Evolutionary conservation across 179 eudicot species (phyloP).

Genomic region (Camellia oleifera): DNA sequence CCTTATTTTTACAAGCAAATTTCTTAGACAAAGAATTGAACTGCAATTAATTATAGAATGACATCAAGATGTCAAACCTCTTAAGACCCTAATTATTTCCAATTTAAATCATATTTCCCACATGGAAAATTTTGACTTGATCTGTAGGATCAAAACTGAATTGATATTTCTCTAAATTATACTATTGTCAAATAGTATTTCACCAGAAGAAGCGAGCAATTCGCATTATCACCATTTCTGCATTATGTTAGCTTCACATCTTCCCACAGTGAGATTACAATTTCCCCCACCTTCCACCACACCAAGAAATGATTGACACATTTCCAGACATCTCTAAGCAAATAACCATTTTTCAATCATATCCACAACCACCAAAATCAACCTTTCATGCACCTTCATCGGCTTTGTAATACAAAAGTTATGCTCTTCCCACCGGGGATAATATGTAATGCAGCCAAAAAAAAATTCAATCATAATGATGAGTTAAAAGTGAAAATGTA

Average conservation of each 20-base stretch:
- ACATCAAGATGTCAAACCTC: neutral
- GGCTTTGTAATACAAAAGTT: neutral
- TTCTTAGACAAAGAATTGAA: neutral
- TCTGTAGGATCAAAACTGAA: neutral
- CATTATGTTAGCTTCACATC: neutral
- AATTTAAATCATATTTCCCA: neutral
- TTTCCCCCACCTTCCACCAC: neutral
- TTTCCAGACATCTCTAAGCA: constrained; percentile 1
- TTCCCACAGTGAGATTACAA: neutral
- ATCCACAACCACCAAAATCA: neutral
- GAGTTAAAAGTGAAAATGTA: neutral
- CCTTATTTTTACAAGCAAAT: neutral
- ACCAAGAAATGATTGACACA: neutral
- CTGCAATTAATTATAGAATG: neutral
- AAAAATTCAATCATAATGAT: neutral
- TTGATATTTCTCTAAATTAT: neutral
- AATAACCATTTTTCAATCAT: neutral
- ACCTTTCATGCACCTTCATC: neutral
- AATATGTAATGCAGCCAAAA: constrained; percentile 6
- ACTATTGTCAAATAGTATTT: neutral
- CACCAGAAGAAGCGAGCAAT: neutral
- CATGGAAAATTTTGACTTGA: neutral
- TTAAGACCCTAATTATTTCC: neutral
- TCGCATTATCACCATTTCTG: neutral
- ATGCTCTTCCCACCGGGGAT: neutral